Conservation (phyloP, 2,329 filamentous ascomycete genomes). For the Xylariaceae sp. region DNA sequence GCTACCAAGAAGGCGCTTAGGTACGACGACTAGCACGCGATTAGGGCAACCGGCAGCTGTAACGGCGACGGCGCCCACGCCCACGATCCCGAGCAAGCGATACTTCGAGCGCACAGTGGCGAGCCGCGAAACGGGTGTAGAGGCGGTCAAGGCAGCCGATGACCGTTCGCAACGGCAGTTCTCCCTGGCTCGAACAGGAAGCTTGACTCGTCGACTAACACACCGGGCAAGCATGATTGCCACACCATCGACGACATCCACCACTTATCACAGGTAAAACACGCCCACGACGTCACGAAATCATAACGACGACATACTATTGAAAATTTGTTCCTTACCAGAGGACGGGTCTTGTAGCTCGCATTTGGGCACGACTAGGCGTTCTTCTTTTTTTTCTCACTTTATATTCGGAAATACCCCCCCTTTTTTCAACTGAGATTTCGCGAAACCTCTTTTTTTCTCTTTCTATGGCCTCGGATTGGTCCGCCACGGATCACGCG, state of each 20-base stretch:
- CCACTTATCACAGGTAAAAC: constrained; percentile 41
- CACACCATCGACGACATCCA: constrained; percentile 33
- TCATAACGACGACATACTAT: constrained; percentile 33
- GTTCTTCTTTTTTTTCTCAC: constrained; percentile 14
- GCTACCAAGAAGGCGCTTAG: constrained; percentile 50
- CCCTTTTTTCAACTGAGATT: constrained; percentile 4
- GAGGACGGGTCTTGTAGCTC: constrained; percentile 21
- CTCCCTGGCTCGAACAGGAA: constrained; percentile 43
- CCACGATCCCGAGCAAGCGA: constrained; percentile 35
- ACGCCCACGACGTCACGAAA: constrained; percentile 24
- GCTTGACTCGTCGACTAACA: constrained; percentile 40
- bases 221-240: constrained; percentile 42
- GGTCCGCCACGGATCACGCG: neutral
- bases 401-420: constrained; percentile 16
- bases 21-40: constrained; percentile 45
- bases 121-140: constrained; percentile 37
- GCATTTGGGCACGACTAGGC: constrained; percentile 26
- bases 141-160: constrained; percentile 36
- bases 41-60: constrained; percentile 34
- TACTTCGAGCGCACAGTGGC: constrained; percentile 45
- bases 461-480: neutral
- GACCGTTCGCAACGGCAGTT: constrained; percentile 42
- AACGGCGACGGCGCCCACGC: constrained; percentile 33
- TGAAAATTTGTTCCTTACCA: constrained; percentile 23
- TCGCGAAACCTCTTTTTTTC: constrained; percentile 1